A percentile compares a stretch with the other conserved stretches of the same genome.
Conservation (phyloP, 805 yeast genomes). For the Saturnispora galanensis region DNA sequence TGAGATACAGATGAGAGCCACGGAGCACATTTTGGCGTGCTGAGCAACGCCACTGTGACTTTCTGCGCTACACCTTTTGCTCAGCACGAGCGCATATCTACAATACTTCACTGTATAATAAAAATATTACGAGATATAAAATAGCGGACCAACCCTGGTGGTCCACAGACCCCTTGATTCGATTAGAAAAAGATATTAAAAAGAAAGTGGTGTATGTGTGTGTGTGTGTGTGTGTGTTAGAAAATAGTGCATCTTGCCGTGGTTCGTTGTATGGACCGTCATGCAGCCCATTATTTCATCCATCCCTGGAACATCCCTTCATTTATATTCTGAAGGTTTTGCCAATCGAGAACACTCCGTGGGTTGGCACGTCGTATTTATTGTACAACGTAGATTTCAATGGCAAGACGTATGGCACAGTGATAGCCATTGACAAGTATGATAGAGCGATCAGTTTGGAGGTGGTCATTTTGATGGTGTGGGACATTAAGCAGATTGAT, state of each 20-base stretch:
- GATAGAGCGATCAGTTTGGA: constrained; percentile 21
- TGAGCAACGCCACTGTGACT: too few relatives aligned
- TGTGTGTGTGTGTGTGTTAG: background rate
- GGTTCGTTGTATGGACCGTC: too few relatives aligned
- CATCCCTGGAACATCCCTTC: too few relatives aligned
- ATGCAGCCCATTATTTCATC: too few relatives aligned
- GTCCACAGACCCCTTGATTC: too few relatives aligned
- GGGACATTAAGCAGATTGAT: background rate
- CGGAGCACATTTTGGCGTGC: too few relatives aligned
- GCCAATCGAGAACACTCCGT: constrained; percentile 24
- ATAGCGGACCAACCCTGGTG: too few relatives aligned
- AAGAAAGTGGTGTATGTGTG: background rate
- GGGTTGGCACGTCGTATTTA: constrained; percentile 13
- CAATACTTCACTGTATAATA: too few relatives aligned
- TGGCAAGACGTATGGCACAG: constrained; percentile 28
- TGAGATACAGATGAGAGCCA: constrained; percentile 38
- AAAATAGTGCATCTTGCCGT: too few relatives aligned
- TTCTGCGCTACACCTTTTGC: too few relatives aligned
- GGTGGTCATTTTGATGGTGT: constrained; percentile 1
- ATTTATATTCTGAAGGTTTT: constrained; percentile 24
- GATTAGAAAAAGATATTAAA: background rate
- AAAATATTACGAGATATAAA: too few relatives aligned
- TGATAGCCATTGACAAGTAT: constrained; percentile 26
- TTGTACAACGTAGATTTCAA: constrained; percentile 20
- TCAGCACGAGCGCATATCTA: too few relatives aligned